These are phyloP conservation scores for Pelargonium cotyledonis DNA, from an alignment of 441 rosid genomes.

Conservation along the genomic window DNA sequence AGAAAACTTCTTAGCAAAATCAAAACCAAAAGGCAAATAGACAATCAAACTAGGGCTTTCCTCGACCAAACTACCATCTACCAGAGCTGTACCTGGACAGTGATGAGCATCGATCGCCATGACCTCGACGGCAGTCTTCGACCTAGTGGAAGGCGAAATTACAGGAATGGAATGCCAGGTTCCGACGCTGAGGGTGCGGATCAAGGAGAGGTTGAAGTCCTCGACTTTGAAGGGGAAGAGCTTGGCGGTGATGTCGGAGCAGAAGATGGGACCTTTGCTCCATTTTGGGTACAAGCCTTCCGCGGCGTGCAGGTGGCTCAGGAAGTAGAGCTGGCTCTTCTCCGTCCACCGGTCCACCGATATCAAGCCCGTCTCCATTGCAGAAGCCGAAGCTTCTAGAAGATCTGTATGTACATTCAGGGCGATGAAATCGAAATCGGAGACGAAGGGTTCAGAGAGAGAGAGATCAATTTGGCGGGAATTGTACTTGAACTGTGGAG, in stretches of 20 bases:
- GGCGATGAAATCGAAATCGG: too few relatives aligned
- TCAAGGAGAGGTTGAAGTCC: conserved; percentile 51
- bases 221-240: conserved; percentile 67
- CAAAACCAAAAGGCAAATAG: neutral
- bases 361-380: conserved; percentile 66
- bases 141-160: conserved; percentile 39
- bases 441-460: too few relatives aligned
- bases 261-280: conserved; percentile 58
- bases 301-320: conserved; percentile 71
- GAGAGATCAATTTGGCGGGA: too few relatives aligned
- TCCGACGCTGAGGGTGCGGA: conserved; percentile 49
- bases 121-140: conserved; percentile 35
- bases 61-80: neutral
- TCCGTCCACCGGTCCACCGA: conserved; percentile 69
- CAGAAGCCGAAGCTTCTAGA: too few relatives aligned
- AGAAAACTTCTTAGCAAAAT: neutral
- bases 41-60: neutral
- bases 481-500: too few relatives aligned
- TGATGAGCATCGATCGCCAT: conserved; percentile 70
- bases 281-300: conserved; percentile 53
- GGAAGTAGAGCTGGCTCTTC: conserved; percentile 67
- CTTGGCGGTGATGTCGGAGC: conserved; percentile 68
- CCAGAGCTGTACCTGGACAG: conserved; percentile 49
- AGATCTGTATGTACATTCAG: too few relatives aligned
- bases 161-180: conserved; percentile 52